Percentiles rank a stretch among this genome's conserved stretches.
phyloP scores from a whole-genome alignment of 441 rosid species.

The Eutrema salsugineum region DNA sequence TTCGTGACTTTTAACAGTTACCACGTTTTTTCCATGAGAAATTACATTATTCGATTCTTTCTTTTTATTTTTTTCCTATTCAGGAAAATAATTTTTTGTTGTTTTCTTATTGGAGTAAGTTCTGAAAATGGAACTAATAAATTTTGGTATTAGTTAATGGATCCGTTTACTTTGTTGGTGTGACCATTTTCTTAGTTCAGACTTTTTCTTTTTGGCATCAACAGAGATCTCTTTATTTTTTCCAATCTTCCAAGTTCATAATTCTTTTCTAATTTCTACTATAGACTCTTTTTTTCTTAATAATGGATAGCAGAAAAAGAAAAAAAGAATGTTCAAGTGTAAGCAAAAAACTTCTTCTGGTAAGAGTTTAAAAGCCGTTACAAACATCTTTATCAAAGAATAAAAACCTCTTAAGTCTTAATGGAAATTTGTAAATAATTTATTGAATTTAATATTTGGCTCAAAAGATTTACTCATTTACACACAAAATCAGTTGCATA shows the following conservation, averaged over 20 bases:
- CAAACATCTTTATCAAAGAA: no score
- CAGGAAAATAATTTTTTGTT: not conserved
- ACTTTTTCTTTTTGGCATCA: not conserved
- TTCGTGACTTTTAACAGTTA: constrained; percentile 34
- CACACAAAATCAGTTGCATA: not conserved
- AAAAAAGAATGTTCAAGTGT: no score
- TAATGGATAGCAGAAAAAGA: not conserved
- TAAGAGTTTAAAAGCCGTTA: not conserved
- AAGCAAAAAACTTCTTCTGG: not conserved
- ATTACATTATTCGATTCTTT: not conserved
- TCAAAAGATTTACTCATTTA: not conserved
- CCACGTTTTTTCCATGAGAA: not conserved
- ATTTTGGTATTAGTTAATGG: not conserved
- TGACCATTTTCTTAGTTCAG: not conserved
- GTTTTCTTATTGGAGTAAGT: not conserved
- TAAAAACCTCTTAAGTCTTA: no score
- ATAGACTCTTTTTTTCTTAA: no score
- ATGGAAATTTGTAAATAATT: not conserved
- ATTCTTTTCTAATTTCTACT: no score
- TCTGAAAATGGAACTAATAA: not conserved
- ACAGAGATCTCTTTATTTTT: not conserved
- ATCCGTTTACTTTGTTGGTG: no score
- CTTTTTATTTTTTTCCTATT: not conserved
- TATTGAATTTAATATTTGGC: not conserved
- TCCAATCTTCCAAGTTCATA: not conserved